These are phyloP conservation scores for Balansia obtecta DNA, from an alignment of 2,329 filamentous ascomycete species.

Conservation along the genomic window DNA sequence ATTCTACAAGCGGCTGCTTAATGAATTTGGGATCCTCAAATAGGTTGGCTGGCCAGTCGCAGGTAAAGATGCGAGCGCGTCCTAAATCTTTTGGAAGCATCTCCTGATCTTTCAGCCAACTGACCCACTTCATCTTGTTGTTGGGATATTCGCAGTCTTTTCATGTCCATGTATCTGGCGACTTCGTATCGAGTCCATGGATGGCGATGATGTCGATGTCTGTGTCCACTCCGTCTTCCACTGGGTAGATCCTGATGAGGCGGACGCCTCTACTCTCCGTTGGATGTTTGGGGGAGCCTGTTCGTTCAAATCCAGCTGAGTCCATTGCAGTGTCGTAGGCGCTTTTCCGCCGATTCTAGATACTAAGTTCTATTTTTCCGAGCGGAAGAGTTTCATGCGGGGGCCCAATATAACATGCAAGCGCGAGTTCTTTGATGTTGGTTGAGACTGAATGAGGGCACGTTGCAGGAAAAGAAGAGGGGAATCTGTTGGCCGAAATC, in stretches of 20 bases:
- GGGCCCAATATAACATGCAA: background rate
- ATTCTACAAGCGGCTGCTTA: slow-evolving; percentile 10
- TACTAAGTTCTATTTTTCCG: background rate
- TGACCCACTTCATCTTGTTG: slow-evolving; percentile 5
- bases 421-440: background rate
- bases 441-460: background rate
- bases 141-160: background rate
- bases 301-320: background rate
- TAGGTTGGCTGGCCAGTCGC: slow-evolving; percentile 17
- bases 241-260: background rate
- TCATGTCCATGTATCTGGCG: slow-evolving; percentile 17
- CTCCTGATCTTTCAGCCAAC: slow-evolving; percentile 13
- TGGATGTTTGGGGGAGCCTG: background rate
- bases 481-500: background rate
- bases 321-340: background rate
- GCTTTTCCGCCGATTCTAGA: background rate
- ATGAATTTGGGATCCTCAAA: slow-evolving; percentile 9
- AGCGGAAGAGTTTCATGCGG: background rate
- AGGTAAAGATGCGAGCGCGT: slow-evolving; percentile 15
- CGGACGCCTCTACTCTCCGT: background rate
- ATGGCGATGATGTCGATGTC: slow-evolving; percentile 22
- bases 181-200: slow-evolving; percentile 19
- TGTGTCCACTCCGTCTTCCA: slow-evolving; percentile 7
- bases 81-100: slow-evolving; percentile 13
- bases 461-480: background rate